These are phyloP conservation scores for Noccaea caerulescens DNA, from an alignment of 345 rosid genomes.

Conservation along the genomic window DNA sequence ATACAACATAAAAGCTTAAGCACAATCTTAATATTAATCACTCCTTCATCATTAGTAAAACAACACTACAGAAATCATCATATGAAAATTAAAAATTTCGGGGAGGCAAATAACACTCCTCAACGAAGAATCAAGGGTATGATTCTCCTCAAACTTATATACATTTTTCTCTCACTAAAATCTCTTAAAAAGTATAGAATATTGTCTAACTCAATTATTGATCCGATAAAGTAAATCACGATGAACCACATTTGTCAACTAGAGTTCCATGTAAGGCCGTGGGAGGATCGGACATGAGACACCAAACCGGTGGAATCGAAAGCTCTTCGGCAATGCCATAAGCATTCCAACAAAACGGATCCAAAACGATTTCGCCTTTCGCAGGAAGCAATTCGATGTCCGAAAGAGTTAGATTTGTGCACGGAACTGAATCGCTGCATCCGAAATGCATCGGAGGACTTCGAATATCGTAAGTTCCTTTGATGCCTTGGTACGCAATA, in stretches of 20 bases:
- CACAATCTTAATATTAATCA: slow-evolving; percentile 15
- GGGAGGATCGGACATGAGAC: slow-evolving; percentile 64
- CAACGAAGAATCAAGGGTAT: slow-evolving; percentile 19
- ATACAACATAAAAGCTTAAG: slow-evolving; percentile 7
- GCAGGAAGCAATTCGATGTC: slow-evolving; percentile 87
- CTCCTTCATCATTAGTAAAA: slow-evolving; percentile 28
- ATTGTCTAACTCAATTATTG: slow-evolving; percentile 36
- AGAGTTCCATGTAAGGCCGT: slow-evolving; percentile 44
- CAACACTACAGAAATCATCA: slow-evolving; percentile 30
- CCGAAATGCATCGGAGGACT: slow-evolving; percentile 90
- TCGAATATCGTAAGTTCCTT: slow-evolving; percentile 81
- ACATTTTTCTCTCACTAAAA: slow-evolving; percentile 12
- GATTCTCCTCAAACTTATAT: slow-evolving; percentile 28
- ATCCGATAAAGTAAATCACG: slow-evolving; percentile 17
- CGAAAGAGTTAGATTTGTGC: slow-evolving; percentile 77
- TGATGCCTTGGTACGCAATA: slow-evolving; percentile 69
- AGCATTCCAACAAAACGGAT: slow-evolving; percentile 94
- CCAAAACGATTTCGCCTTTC: slow-evolving; percentile 56
- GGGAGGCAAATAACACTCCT: slow-evolving; percentile 42
- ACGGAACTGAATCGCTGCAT: slow-evolving; percentile 86
- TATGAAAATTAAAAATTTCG: slow-evolving; percentile 19
- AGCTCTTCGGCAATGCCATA: slow-evolving; percentile 66
- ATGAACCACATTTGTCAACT: slow-evolving; percentile 49
- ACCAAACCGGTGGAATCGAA: slow-evolving; percentile 68
- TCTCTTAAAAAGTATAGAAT: slow-evolving; percentile 20